Conservation (phyloP, 1,284 basidiomycete species). For the Cryptococcus sp. region DNA sequence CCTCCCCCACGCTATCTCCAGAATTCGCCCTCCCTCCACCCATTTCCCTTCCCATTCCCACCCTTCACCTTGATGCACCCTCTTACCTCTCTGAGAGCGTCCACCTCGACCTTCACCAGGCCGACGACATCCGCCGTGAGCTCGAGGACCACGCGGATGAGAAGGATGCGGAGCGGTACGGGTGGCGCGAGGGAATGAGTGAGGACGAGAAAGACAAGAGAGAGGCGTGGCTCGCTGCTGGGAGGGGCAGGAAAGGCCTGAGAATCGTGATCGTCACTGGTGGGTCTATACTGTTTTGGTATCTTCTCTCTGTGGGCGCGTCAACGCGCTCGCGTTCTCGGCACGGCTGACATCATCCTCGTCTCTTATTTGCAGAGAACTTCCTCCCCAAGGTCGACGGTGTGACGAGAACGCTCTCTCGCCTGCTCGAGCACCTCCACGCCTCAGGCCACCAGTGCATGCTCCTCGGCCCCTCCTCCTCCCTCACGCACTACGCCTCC, state of each 20-base stretch:
- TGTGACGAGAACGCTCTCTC: constrained; percentile 57
- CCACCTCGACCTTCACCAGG: neutral
- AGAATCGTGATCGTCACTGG: constrained; percentile 49
- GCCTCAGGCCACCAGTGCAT: constrained; percentile 57
- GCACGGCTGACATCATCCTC: no score
- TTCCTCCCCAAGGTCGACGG: constrained; percentile 59
- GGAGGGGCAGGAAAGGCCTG: constrained; percentile 36
- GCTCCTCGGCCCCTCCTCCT: constrained; percentile 56
- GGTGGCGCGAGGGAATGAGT: constrained; percentile 38
- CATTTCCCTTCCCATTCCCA: constrained; percentile 9
- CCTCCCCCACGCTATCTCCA: neutral
- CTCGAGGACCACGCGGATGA: neutral
- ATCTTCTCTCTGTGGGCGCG: neutral
- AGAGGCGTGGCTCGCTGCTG: constrained; percentile 33
- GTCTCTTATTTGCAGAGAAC: constrained; percentile 52
- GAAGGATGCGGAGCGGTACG: constrained; percentile 5
- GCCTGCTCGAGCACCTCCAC: constrained; percentile 57
- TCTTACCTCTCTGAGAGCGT: neutral
- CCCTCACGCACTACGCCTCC: constrained; percentile 55
- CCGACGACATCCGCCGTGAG: constrained; percentile 1
- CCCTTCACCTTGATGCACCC: constrained; percentile 15
- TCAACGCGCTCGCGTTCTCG: neutral
- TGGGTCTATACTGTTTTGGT: constrained; percentile 16
- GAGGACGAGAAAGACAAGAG: constrained; percentile 30
- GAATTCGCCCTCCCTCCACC: constrained; percentile 19